Conservation (phyloP, 176 grass and related monocot species). For the Elaeis guineensis region DNA sequence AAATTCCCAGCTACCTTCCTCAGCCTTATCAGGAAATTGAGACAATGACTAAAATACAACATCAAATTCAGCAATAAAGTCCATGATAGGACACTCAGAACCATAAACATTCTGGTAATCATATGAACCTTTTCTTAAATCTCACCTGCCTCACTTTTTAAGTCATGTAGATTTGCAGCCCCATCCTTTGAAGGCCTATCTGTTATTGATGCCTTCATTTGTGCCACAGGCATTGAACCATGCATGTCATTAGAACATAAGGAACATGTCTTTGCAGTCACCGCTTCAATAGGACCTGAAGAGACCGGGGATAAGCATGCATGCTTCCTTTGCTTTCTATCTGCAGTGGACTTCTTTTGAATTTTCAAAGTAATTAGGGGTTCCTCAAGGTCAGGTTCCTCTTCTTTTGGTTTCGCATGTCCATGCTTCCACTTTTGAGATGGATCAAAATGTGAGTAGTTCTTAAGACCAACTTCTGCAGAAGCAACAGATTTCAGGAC, state of each 20-base stretch:
- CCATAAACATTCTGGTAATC: background rate
- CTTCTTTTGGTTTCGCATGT: background rate
- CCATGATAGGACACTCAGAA: too few relatives aligned
- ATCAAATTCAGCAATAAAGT: background rate
- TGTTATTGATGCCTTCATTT: background rate
- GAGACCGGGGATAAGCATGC: background rate
- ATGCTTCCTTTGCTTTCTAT: slow-evolving; percentile 11
- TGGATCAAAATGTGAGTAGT: background rate
- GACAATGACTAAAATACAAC: slow-evolving; percentile 6
- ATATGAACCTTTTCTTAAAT: slow-evolving; percentile 1
- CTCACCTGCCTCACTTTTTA: slow-evolving; percentile 28
- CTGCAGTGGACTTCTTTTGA: background rate
- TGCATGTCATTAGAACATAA: background rate
- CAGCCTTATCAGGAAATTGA: background rate
- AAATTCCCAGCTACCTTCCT: background rate
- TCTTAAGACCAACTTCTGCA: background rate
- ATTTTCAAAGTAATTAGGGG: slow-evolving; percentile 20
- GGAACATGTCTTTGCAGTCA: background rate
- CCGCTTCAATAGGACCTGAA: background rate
- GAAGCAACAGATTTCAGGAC: slow-evolving; percentile 20
- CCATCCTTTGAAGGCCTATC: background rate
- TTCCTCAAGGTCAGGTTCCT: slow-evolving; percentile 21
- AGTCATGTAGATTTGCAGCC: slow-evolving; percentile 14
- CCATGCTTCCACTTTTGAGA: slow-evolving; percentile 6
- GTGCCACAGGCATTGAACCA: slow-evolving; percentile 1